Conservation (phyloP, 805 yeast genomes). For the Cyberlindnera amylophila region DNA sequence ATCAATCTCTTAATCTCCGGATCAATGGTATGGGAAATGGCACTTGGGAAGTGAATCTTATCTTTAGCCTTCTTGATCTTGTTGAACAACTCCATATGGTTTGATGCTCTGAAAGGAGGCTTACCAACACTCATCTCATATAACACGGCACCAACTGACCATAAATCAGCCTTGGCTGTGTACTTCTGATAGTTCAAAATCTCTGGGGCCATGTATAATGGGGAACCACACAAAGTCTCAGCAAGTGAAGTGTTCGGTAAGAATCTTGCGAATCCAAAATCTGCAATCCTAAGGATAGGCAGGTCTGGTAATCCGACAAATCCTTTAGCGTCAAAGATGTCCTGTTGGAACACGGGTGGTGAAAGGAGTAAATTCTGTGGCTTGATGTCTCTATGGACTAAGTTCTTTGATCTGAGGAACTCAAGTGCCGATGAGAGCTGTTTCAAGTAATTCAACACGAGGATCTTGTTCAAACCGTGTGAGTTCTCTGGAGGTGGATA, state of each 20-base stretch:
- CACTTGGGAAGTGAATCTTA: constrained; percentile 70
- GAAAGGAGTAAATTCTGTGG: constrained; percentile 84
- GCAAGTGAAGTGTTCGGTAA: constrained; percentile 92
- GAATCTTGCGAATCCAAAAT: constrained; percentile 95
- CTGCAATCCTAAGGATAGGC: constrained; percentile 91
- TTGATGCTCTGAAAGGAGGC: constrained; percentile 93
- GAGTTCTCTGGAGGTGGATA: constrained; percentile 80
- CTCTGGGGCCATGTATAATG: constrained; percentile 98
- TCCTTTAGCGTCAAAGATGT: constrained; percentile 47
- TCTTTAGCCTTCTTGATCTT: constrained; percentile 83
- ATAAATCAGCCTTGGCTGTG: constrained; percentile 93
- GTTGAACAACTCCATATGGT: constrained; percentile 84
- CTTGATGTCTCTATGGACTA: constrained; percentile 93
- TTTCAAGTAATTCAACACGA: constrained; percentile 80
- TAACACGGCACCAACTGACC: constrained; percentile 97
- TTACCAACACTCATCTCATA: constrained; percentile 96
- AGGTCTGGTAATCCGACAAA: constrained; percentile 82
- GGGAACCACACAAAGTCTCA: constrained; percentile 96
- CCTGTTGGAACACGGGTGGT: constrained; percentile 70
- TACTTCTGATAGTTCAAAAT: constrained; percentile 90
- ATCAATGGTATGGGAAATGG: constrained; percentile 42
- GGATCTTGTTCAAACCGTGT: constrained; percentile 73
- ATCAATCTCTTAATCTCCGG: constrained; percentile 70
- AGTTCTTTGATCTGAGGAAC: constrained; percentile 75
- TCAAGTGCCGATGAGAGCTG: constrained; percentile 82